phyloP scores from a whole-genome alignment of 2,329 filamentous ascomycete species.

The Sarocladium oryzae region DNA sequence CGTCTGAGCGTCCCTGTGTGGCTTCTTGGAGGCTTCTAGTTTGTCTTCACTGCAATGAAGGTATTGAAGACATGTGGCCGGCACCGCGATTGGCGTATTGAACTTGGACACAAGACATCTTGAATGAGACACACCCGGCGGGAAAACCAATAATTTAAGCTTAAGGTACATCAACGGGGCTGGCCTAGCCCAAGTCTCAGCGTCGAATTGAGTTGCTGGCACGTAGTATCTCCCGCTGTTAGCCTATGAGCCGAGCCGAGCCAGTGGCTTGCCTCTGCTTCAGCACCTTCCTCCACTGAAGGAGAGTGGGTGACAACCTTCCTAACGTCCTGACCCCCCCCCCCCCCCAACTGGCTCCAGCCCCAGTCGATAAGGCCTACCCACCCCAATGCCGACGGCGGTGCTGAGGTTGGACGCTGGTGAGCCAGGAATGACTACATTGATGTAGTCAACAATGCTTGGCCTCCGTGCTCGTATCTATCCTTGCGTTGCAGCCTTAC shows the following conservation, averaged over 20 bases:
- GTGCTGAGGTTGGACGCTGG: background rate
- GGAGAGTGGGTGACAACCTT: background rate
- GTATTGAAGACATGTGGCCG: too few species aligned
- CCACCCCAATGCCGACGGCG: slow-evolving; percentile 2
- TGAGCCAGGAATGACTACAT: background rate
- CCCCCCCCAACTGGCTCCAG: background rate
- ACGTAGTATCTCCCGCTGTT: too few species aligned
- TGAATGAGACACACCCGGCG: too few species aligned
- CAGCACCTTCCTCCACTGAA: background rate
- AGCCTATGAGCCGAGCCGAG: slow-evolving; percentile 3
- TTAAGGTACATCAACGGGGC: slow-evolving; percentile 3
- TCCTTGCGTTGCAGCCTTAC: background rate
- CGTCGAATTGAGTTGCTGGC: too few species aligned
- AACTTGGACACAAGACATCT: too few species aligned
- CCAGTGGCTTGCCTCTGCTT: slow-evolving; percentile 1
- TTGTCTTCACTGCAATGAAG: too few species aligned
- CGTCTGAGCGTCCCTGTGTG: too few species aligned
- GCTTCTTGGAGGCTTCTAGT: too few species aligned
- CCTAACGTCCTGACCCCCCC: background rate
- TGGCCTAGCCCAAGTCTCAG: too few species aligned
- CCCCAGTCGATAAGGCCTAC: slow-evolving; percentile 1
- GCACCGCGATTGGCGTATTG: too few species aligned
- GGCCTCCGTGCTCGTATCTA: background rate
- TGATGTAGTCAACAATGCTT: background rate
- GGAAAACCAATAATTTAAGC: too few species aligned